Evolutionary conservation across 2,329 filamentous ascomycete genomes (phyloP).

Genomic region (Cladosporium sphaerospermum): DNA sequence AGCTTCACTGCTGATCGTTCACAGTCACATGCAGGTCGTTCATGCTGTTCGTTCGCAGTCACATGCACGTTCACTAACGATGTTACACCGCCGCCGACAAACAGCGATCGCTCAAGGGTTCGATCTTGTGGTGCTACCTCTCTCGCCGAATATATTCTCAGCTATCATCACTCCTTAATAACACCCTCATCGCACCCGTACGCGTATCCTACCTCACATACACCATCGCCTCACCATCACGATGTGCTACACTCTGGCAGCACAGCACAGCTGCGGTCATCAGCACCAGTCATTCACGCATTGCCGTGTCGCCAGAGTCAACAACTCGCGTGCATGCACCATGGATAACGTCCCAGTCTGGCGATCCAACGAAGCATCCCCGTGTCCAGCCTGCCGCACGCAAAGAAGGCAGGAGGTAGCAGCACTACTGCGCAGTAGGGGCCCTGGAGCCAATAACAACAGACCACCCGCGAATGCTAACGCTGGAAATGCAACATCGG

Average conservation of each 20-base stretch:
- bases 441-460: too few relatives aligned
- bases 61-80: not conserved
- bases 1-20: too few relatives aligned
- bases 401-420: not conserved
- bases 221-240: not conserved
- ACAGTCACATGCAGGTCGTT: too few relatives aligned
- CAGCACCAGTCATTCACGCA: slow-evolving; percentile 13
- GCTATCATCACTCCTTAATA: too few relatives aligned
- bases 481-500: too few relatives aligned
- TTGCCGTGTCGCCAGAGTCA: slow-evolving; percentile 16
- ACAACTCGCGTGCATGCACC: slow-evolving; percentile 2
- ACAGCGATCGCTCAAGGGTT: not conserved
- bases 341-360: slow-evolving; percentile 8
- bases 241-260: slow-evolving; percentile 18
- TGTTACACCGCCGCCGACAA: not conserved
- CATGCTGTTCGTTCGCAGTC: too few relatives aligned
- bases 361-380: slow-evolving; percentile 13
- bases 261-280: slow-evolving; percentile 17
- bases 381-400: slow-evolving; percentile 13
- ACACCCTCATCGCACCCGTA: too few relatives aligned
- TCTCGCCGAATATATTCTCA: not conserved
- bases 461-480: too few relatives aligned
- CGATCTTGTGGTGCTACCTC: not conserved
- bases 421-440: not conserved
- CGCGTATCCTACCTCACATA: not conserved